Conservation (phyloP, 2,329 filamentous ascomycete genomes). For the Aspergillus pseudoterreus region DNA sequence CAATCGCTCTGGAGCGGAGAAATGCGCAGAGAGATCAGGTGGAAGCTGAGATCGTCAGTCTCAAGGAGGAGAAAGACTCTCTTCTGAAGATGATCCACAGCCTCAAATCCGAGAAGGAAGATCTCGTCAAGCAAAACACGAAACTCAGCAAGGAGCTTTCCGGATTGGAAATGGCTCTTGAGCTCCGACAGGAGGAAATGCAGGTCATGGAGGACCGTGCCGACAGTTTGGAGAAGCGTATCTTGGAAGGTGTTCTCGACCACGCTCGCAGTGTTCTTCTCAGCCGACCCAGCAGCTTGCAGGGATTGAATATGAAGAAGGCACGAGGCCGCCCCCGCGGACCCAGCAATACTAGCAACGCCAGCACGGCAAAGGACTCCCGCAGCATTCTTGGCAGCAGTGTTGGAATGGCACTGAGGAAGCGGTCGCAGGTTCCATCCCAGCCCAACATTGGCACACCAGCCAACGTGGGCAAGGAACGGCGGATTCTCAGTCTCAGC, state of each 20-base stretch:
- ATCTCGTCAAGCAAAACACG: conserved; percentile 71
- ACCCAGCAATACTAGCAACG: conserved; percentile 30
- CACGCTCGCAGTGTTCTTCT: conserved; percentile 83
- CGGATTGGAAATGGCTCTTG: conserved; percentile 83
- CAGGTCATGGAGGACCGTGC: conserved; percentile 86
- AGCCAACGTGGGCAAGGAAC: conserved; percentile 52
- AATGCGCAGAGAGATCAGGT: conserved; percentile 62
- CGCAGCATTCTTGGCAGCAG: conserved; percentile 38
- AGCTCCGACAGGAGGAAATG: conserved; percentile 85
- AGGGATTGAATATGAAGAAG: conserved; percentile 51
- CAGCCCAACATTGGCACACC: conserved; percentile 42
- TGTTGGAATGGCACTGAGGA: conserved; percentile 49
- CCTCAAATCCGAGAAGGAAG: conserved; percentile 55
- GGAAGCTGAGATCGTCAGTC: conserved; percentile 48
- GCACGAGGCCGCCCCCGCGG: conserved; percentile 42
- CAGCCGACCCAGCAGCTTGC: conserved; percentile 60
- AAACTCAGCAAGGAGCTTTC: conserved; percentile 81
- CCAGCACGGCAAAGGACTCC: conserved; percentile 31
- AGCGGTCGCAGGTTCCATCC: conserved; percentile 46
- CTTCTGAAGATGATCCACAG: conserved; percentile 54
- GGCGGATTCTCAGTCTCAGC: conserved; percentile 84
- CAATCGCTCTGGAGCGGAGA: conserved; percentile 74
- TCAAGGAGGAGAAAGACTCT: conserved; percentile 60
- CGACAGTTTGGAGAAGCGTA: conserved; percentile 83
- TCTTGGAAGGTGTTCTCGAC: conserved; percentile 92